Evolutionary conservation across 129 eudicot genomes (phyloP).

Genomic region (Logfia minima): DNA sequence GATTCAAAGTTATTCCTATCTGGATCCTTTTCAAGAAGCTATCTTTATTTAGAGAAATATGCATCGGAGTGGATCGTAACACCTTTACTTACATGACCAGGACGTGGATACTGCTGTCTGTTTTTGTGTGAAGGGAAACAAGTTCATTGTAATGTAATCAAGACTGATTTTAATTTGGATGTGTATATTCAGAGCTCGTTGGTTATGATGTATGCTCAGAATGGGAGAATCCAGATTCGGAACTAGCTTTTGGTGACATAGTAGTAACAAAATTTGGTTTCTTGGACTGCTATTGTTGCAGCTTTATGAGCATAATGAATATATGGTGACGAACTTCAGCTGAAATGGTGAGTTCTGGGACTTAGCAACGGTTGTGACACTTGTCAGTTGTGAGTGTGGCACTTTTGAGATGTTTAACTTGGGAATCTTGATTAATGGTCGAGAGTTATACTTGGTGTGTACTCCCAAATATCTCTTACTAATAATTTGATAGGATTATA

Average conservation of each 20-base stretch:
- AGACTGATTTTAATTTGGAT: constrained; percentile 39
- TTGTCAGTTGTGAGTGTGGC: constrained; percentile 50
- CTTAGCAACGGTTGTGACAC: constrained; percentile 45
- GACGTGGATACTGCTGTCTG: constrained; percentile 35
- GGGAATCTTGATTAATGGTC: constrained; percentile 51
- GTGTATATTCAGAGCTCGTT: constrained; percentile 49
- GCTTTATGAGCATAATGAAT: constrained; percentile 54
- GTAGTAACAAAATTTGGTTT: constrained; percentile 43
- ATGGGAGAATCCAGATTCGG: constrained; percentile 38
- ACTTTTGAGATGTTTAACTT: constrained; percentile 34
- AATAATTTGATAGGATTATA: constrained; percentile 54
- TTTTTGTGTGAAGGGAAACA: constrained; percentile 40
- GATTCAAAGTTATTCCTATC: constrained; percentile 38
- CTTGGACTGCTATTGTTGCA: constrained; percentile 65
- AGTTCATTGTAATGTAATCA: constrained; percentile 42
- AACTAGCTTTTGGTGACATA: constrained; percentile 40
- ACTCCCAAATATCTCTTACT: constrained; percentile 38
- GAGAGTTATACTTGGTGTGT: constrained; percentile 48
- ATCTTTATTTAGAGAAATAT: constrained; percentile 34
- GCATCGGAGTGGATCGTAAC: constrained; percentile 34
- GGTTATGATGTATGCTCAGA: constrained; percentile 55
- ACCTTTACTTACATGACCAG: constrained; percentile 43
- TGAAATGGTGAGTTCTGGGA: constrained; percentile 46
- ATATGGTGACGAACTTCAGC: constrained; percentile 39
- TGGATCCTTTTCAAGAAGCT: constrained; percentile 43